Percentiles rank a stretch among this genome's conserved stretches.
Conservation (phyloP, 192 early-diverging fungal species). For the Rhizophagus clarus region DNA sequence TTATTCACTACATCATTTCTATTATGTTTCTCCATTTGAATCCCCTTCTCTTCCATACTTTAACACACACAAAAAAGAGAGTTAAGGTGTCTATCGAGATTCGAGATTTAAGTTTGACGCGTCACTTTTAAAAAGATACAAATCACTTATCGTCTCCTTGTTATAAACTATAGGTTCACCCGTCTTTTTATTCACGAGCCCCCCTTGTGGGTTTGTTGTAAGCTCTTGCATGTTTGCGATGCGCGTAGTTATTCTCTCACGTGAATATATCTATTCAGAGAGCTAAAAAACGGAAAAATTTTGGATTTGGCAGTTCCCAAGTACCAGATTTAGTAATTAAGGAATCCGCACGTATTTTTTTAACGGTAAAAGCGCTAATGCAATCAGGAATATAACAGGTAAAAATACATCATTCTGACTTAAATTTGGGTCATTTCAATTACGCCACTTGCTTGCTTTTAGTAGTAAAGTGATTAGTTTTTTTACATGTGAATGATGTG, state of each 20-base stretch:
- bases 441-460: too few relatives aligned
- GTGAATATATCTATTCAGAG: too few relatives aligned
- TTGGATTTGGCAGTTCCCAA: too few relatives aligned
- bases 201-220: background rate
- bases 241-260: background rate
- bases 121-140: background rate
- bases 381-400: too few relatives aligned
- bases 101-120: background rate
- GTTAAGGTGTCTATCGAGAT: background rate
- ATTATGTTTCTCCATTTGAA: background rate
- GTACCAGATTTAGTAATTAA: too few relatives aligned
- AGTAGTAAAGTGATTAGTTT: too few relatives aligned
- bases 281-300: too few relatives aligned
- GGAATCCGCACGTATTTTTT: too few relatives aligned
- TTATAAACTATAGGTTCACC: background rate
- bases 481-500: too few relatives aligned
- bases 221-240: background rate
- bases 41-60: background rate
- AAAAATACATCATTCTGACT: too few relatives aligned
- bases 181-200: background rate
- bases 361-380: too few relatives aligned
- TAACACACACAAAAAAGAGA: background rate
- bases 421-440: too few relatives aligned
- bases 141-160: background rate
- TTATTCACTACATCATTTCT: background rate